Evolutionary conservation across 305 asterid genomes (phyloP), one percentile per base, ranked within the genome.

Genomic region (Rubia peregrina): DNA sequence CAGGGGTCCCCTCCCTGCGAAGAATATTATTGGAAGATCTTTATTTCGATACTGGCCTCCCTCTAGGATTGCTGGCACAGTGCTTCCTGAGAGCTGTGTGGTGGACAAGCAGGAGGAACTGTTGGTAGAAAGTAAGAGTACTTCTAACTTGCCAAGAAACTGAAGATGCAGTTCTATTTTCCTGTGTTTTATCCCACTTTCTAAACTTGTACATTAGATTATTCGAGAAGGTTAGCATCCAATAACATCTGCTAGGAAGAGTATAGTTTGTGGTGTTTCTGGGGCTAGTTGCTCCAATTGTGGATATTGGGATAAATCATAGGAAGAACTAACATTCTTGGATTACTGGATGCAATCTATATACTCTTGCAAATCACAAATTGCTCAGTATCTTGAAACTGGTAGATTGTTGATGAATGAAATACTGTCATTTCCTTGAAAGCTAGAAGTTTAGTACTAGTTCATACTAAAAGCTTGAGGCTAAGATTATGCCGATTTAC

Each of bases 11-110:
- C 96, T 94, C 60, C 98, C 98, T 53, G 78, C 90, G 13, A 87
- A 90, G 83, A 94, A 91, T 71, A 90, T 94, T 48, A 76, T 94
- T 5, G 99, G 99, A 48, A 82, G 98, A 86, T 95, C 97, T 0
- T 78, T 94, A 49, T 81, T 94, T 36, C 91, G 97, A 60, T 94
- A 94, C 73, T 94, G 99, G 99, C 99, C 99, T 69, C 96, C 90
- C 19, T 55, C 73, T 19, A 87, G 98, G 81, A 78, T 84, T 44
- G 96, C 97, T 22, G 85, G 90, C 60, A 94, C 98, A 9, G 81
- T 94, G 71, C 80, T 56, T 42, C 87, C 96, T 0, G 84, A 82
- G 46, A 81, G 90, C 69, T 89, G 98, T 77, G 87, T 81, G 22
- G 30, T 79, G 72, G 90, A 88, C 77, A 80, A 80, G 73, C 79